Conservation (phyloP, 768 basidiomycete genomes). For the Mycena maculata region DNA sequence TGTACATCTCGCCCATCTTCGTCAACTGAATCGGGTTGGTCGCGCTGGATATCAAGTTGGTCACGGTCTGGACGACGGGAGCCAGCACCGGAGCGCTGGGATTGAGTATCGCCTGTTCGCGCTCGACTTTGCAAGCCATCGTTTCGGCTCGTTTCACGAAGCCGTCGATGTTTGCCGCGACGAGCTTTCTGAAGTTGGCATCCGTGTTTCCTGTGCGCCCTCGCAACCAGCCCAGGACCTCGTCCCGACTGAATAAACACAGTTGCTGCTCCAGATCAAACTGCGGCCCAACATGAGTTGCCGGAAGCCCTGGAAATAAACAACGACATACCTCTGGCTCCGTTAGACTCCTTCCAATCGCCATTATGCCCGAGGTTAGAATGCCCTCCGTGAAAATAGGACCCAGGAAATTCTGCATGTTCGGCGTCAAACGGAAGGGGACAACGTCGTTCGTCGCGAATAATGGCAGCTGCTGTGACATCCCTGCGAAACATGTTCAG, state of each 20-base stretch:
- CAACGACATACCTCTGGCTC: constrained; percentile 81
- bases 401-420: constrained; percentile 93
- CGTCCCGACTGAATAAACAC: constrained; percentile 92
- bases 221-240: constrained; percentile 84
- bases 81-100: constrained; percentile 51
- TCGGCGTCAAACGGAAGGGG: constrained; percentile 97
- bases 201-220: constrained; percentile 66
- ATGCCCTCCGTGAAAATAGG: constrained; percentile 91
- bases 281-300: constrained; percentile 50
- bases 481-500: constrained; percentile 43
- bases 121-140: constrained; percentile 88
- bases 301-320: neutral
- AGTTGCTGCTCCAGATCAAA: constrained; percentile 94
- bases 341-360: constrained; percentile 90
- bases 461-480: constrained; percentile 61
- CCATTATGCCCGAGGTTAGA: constrained; percentile 87
- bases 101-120: constrained; percentile 67
- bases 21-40: constrained; percentile 88
- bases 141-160: constrained; percentile 85
- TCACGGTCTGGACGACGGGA: constrained; percentile 84
- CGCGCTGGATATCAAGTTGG: constrained; percentile 84
- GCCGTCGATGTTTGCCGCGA: constrained; percentile 69
- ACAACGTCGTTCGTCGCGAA: constrained; percentile 88
- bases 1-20: constrained; percentile 86
- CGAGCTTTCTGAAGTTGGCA: constrained; percentile 62